Evolutionary conservation across 2,329 filamentous ascomycete genomes (phyloP).

Genomic region (Beauveria australis): DNA sequence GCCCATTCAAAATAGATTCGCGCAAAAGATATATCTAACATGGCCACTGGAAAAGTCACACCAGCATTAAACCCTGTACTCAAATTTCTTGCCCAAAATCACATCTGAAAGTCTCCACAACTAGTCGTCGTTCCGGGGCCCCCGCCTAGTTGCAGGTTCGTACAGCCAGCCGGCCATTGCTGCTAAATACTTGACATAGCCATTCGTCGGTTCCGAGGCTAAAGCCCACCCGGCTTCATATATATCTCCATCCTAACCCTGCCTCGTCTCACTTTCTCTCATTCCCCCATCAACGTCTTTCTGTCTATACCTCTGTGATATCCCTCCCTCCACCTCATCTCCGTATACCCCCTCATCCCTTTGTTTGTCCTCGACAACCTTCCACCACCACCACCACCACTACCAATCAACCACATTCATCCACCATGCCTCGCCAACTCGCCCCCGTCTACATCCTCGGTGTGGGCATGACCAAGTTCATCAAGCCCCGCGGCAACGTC

Average conservation of each 20-base stretch:
- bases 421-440: constrained; percentile 41
- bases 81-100: neutral
- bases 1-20: too few species aligned
- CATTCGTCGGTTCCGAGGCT: constrained; percentile 4
- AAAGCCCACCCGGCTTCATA: neutral
- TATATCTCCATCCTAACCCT: constrained; percentile 6
- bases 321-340: neutral
- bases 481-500: constrained; percentile 89
- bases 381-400: neutral
- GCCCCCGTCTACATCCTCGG: constrained; percentile 75
- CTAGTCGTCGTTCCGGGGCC: constrained; percentile 2
- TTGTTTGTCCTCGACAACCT: neutral
- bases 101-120: constrained; percentile 9
- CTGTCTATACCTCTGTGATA: neutral
- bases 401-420: neutral
- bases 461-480: constrained; percentile 98
- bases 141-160: neutral
- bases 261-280: neutral
- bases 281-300: constrained; percentile 2
- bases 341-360: neutral
- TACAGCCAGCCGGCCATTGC: neutral
- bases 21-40: too few species aligned
- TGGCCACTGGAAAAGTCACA: too few species aligned
- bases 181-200: neutral
- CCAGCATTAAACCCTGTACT: neutral